A percentile compares a stretch with the other conserved stretches of the same genome.
These are phyloP conservation scores for Corchorus olitorius DNA, from an alignment of 345 rosid species.

Conservation along the genomic window DNA sequence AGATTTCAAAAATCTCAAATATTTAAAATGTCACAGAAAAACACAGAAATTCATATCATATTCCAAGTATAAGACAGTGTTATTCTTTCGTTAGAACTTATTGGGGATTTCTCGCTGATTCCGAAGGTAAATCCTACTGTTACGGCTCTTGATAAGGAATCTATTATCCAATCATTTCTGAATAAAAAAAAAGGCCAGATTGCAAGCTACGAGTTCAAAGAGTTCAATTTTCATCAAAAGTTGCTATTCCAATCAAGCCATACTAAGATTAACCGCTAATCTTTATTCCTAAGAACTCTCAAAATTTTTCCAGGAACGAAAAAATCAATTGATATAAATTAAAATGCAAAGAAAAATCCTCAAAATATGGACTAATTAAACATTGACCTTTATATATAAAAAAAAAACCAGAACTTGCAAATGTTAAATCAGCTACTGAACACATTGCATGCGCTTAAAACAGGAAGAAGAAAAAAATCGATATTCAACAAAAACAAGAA, in stretches of 20 bases:
- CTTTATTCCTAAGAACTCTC: neutral
- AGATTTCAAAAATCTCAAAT: neutral
- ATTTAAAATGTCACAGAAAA: neutral
- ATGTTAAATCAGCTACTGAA: constrained; percentile 6
- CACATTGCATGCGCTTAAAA: constrained; percentile 1
- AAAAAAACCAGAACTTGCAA: neutral
- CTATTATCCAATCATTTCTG: neutral
- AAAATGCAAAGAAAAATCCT: neutral
- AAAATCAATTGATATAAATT: neutral
- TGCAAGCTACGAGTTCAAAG: neutral
- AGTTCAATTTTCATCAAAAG: neutral
- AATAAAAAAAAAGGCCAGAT: neutral
- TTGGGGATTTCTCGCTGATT: neutral
- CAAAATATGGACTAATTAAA: neutral
- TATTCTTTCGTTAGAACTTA: neutral
- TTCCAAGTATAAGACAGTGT: neutral
- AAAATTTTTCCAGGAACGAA: neutral
- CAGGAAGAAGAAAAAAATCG: neutral
- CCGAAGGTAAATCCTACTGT: neutral
- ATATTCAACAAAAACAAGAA: neutral
- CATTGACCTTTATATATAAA: neutral
- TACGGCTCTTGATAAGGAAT: neutral
- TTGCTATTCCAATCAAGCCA: neutral
- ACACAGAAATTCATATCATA: neutral
- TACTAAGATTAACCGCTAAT: neutral